These are phyloP conservation scores for Calonectria naviculata DNA, from an alignment of 2,329 filamentous ascomycete species.

Conservation along the genomic window DNA sequence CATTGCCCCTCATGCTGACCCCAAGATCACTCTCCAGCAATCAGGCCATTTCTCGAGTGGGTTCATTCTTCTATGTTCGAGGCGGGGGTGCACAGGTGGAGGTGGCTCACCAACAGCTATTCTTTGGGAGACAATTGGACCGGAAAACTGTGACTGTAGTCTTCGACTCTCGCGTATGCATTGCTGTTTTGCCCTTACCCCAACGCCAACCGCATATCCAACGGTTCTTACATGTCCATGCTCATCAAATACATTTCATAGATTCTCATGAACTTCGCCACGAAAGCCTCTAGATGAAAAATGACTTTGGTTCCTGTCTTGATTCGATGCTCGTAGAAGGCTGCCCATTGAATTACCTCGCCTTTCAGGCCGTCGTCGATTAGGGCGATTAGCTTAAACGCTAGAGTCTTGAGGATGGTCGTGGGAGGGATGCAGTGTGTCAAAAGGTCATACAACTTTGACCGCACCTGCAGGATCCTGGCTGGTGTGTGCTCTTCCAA, in stretches of 20 bases:
- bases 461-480: conserved; percentile 86
- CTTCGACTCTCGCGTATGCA: conserved; percentile 23
- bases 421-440: conserved; percentile 98
- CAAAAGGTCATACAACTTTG: conserved; percentile 96
- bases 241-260: conserved; percentile 92
- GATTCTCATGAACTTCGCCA: conserved; percentile 98
- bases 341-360: conserved; percentile 94
- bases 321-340: conserved; percentile 97
- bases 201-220: conserved; percentile 36
- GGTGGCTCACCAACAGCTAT: not conserved
- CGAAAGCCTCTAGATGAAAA: conserved; percentile 97
- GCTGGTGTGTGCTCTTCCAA: conserved; percentile 93
- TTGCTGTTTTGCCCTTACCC: conserved; percentile 29
- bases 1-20: conserved; percentile 17
- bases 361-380: conserved; percentile 91
- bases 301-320: conserved; percentile 94
- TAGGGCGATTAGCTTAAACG: conserved; percentile 89
- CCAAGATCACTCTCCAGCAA: conserved; percentile 8
- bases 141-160: conserved; percentile 8
- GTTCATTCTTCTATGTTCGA: not conserved
- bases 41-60: conserved; percentile 3
- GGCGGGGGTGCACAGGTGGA: not conserved
- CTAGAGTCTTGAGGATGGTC: conserved; percentile 92
- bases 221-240: conserved; percentile 72
- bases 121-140: not conserved